Conservation (phyloP, 2,329 filamentous ascomycete genomes). For the Blumeriella jaapii region DNA sequence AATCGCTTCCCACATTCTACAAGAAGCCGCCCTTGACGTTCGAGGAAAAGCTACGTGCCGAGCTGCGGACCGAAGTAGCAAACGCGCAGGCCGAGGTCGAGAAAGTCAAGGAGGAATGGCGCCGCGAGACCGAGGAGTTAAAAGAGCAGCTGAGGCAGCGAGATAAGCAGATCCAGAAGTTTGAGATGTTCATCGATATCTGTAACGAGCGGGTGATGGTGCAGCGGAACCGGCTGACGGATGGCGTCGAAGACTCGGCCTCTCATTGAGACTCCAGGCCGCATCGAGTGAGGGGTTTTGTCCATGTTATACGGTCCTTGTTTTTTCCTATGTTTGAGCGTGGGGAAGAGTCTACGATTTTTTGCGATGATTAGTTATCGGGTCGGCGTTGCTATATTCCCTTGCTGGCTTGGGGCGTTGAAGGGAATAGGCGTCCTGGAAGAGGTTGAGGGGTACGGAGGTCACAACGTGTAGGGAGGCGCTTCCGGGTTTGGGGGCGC, state of each 20-base stretch:
- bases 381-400: too few relatives aligned
- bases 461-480: too few relatives aligned
- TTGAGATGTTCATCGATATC: constrained; percentile 60
- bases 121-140: constrained; percentile 46
- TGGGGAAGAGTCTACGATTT: too few relatives aligned
- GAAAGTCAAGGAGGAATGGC: constrained; percentile 43
- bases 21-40: constrained; percentile 52
- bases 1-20: constrained; percentile 52
- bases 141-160: constrained; percentile 51
- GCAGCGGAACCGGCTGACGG: constrained; percentile 41
- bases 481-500: too few relatives aligned
- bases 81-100: constrained; percentile 45
- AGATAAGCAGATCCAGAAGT: constrained; percentile 49
- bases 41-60: constrained; percentile 52
- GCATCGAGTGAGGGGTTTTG: background rate
- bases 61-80: constrained; percentile 48
- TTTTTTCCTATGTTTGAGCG: too few relatives aligned
- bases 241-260: constrained; percentile 19
- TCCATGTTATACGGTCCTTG: too few relatives aligned
- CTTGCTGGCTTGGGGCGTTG: too few relatives aligned
- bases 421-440: too few relatives aligned
- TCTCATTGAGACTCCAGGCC: constrained; percentile 8
- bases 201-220: constrained; percentile 57
- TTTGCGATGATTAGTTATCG: too few relatives aligned
- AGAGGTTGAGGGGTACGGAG: too few relatives aligned